A percentile compares a stretch with the other conserved stretches of the same genome.
These are phyloP conservation scores for Cercophora scortea DNA, from an alignment of 495 filamentous ascomycete species.

Conservation along the genomic window DNA sequence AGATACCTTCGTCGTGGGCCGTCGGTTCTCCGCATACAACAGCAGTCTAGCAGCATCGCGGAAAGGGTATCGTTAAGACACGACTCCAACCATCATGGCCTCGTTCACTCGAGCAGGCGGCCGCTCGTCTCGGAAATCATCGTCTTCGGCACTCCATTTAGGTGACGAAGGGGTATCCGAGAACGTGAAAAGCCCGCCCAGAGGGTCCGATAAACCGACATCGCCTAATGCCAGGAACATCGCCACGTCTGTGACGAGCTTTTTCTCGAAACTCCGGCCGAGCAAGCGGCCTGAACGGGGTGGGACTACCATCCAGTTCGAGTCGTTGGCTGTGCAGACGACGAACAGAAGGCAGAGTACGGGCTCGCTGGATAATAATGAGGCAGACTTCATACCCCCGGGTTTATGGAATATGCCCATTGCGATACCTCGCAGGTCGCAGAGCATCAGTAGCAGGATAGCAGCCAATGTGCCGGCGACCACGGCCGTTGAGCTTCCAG, in stretches of 20 bases:
- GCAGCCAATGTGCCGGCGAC: not conserved
- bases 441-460: conserved; percentile 2
- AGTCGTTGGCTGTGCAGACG: too few relatives aligned
- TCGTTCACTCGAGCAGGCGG: not conserved
- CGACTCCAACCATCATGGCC: not conserved
- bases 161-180: not conserved
- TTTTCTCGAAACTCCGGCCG: conserved; percentile 26
- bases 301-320: conserved; percentile 19
- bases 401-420: conserved; percentile 14
- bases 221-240: conserved; percentile 1
- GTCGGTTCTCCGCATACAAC: too few relatives aligned
- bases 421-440: conserved; percentile 8
- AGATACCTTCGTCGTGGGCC: too few relatives aligned
- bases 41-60: too few relatives aligned
- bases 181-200: not conserved
- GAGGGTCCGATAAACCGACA: not conserved
- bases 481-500: too few relatives aligned
- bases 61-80: not conserved
- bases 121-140: not conserved
- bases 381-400: conserved; percentile 12
- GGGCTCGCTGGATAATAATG: conserved; percentile 1
- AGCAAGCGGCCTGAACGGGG: conserved; percentile 37
- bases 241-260: conserved; percentile 15
- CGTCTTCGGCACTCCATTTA: not conserved
- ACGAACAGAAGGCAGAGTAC: not conserved